phyloP scores from a whole-genome alignment of 2,329 filamentous ascomycete species.

The Didymosphaeria variabile region DNA sequence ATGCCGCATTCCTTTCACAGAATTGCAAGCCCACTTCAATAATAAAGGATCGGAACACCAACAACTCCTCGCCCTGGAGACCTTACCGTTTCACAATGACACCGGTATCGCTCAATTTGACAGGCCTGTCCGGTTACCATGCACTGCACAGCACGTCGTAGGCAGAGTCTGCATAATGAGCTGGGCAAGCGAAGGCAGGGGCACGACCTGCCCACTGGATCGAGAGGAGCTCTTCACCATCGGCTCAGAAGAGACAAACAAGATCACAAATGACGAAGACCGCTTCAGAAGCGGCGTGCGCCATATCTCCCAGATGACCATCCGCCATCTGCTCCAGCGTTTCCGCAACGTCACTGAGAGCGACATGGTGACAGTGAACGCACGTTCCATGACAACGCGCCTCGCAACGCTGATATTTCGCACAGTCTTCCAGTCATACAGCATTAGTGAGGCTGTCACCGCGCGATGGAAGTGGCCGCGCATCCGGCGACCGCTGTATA shows the following conservation, averaged over 20 bases:
- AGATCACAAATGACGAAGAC: not conserved
- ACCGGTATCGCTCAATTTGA: not conserved
- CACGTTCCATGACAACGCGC: not conserved
- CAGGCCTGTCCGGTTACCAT: constrained; percentile 5
- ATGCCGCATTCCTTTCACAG: constrained; percentile 1
- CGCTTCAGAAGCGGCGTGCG: not conserved
- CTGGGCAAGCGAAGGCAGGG: constrained; percentile 1
- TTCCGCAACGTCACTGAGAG: not conserved
- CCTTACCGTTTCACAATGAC: not conserved
- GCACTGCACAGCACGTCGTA: constrained; percentile 2
- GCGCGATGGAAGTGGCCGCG: not conserved
- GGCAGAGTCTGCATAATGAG: constrained; percentile 8
- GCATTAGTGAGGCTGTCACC: not conserved
- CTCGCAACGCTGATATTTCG: constrained; percentile 11
- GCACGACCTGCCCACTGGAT: constrained; percentile 8
- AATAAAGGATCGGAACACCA: not conserved
- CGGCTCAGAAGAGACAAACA: not conserved
- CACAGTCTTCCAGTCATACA: not conserved
- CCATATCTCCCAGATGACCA: not conserved
- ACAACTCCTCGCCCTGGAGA: not conserved
- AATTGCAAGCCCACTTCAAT: not conserved
- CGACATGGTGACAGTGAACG: not conserved
- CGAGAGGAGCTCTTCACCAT: constrained; percentile 6
- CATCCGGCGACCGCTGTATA: not conserved
- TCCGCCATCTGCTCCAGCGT: constrained; percentile 6